Base-by-base conservation (phyloP, 2,329 filamentous ascomycete genomes). In the Calonectria crousiana region DNA sequence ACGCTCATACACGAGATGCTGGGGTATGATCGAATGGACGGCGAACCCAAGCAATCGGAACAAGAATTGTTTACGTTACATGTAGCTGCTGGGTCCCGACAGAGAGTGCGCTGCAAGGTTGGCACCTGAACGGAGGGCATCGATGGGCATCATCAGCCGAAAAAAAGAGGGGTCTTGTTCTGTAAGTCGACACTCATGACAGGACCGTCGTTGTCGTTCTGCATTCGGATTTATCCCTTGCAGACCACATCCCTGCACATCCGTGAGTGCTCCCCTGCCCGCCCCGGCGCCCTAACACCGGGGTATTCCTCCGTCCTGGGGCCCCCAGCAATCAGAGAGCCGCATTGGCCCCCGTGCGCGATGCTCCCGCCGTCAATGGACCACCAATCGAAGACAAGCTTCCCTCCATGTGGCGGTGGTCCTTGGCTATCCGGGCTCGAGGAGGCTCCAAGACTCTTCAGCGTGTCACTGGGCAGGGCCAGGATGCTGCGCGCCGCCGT, bases 321-420 rank as follows among this genome's bases (percentile, higher is more conserved):
- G 38, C 41, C 53, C 53, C 58, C 78, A 81, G 78, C 82, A 81
- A 83, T 84, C 82, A 84, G 74, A 74, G 75, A 53, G 75, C 75
- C 75, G 74, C 72, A 60, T 79, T 44, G 49, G 53, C 77, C 83
- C 83, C 77, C 83, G 83, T 84, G 83, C 80, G 73, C 76, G 69
- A 75, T 78, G 74, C 78, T 78, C 71, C 80, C 77, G 78, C 67
- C 73, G 72, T 76, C 77, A 83, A 80, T 84, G 81, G 81, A 82
- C 79, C 80, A 77, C 79, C 79, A 81, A 77, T 78, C 62, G 77
- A 78, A 73, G 71, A 73, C 77, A 76, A 78, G 78, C 78, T 78
- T 78, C 71, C 62, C 72, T 73, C 80, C 79, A 81, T 81, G 78
- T 81, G 78, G 80, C 79, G 74, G 72, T 65, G 73, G 67, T 74